phyloP scores from a whole-genome alignment of 2,329 filamentous ascomycete genomes.

The Teratosphaeria destructans region DNA sequence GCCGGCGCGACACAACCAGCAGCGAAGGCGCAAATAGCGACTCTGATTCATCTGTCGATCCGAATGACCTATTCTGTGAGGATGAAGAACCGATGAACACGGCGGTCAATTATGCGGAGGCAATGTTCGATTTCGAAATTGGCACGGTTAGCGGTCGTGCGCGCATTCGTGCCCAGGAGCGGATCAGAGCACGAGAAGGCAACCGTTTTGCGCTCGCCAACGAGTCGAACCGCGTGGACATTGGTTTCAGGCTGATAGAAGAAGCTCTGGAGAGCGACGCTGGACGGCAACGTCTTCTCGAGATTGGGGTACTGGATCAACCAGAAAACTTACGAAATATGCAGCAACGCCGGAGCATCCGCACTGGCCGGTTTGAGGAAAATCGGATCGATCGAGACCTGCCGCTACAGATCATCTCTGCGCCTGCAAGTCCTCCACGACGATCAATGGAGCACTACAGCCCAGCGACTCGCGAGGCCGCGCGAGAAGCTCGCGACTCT shows the following conservation, averaged over 20 bases:
- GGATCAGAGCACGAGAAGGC: slow-evolving; percentile 24
- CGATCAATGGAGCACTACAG: slow-evolving; percentile 11
- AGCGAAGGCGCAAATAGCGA: slow-evolving; percentile 23
- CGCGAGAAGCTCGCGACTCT: slow-evolving; percentile 8
- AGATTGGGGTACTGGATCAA: slow-evolving; percentile 7
- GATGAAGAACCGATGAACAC: slow-evolving; percentile 15
- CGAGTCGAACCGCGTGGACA: slow-evolving; percentile 16
- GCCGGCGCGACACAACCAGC: slow-evolving; percentile 30
- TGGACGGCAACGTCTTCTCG: slow-evolving; percentile 16
- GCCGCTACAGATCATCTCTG: not conserved
- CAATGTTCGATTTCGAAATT: slow-evolving; percentile 20
- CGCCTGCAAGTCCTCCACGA: not conserved
- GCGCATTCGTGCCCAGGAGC: slow-evolving; percentile 17
- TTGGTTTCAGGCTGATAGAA: slow-evolving; percentile 23
- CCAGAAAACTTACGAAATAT: not conserved
- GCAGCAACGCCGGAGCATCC: not conserved
- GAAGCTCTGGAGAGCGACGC: slow-evolving; percentile 19
- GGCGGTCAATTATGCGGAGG: slow-evolving; percentile 18
- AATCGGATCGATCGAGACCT: not conserved
- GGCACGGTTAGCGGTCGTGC: slow-evolving; percentile 14
- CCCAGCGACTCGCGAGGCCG: slow-evolving; percentile 7
- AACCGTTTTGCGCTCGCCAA: slow-evolving; percentile 15
- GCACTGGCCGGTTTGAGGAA: not conserved
- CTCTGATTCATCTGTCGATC: slow-evolving; percentile 42
- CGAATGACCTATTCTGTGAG: slow-evolving; percentile 31